phyloP scores from a whole-genome alignment of 305 asterid species.

The Euphrasia arctica region DNA sequence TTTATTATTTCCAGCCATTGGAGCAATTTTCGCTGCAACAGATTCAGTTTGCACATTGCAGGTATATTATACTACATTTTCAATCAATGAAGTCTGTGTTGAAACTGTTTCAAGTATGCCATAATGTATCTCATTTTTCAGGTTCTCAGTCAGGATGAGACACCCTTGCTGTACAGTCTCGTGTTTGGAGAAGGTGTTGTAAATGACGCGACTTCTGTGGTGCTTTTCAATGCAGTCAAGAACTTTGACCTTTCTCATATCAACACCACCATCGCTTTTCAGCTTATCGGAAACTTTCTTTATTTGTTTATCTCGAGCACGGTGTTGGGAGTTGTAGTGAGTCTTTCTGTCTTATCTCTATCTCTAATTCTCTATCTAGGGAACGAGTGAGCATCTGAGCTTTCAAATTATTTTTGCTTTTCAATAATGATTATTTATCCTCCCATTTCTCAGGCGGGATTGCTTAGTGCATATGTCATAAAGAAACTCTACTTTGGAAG shows the following conservation, averaged over 20 bases:
- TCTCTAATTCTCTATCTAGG: slow-evolving; percentile 12
- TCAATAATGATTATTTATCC: slow-evolving; percentile 17
- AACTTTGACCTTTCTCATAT: slow-evolving; percentile 76
- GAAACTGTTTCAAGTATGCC: slow-evolving; percentile 22
- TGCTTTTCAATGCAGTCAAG: slow-evolving; percentile 93
- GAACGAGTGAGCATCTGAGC: slow-evolving; percentile 10
- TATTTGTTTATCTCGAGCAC: slow-evolving; percentile 82
- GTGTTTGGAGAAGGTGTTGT: slow-evolving; percentile 99
- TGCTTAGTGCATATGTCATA: slow-evolving; percentile 85
- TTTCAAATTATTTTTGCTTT: slow-evolving; percentile 21
- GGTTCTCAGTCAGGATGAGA: slow-evolving; percentile 96
- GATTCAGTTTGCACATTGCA: slow-evolving; percentile 99
- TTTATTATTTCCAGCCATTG: slow-evolving; percentile 63
- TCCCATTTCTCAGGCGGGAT: slow-evolving; percentile 59
- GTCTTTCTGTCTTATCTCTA: slow-evolving; percentile 29
- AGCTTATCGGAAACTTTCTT: slow-evolving; percentile 69
- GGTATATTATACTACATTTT: slow-evolving; percentile 38
- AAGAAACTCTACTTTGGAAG: slow-evolving; percentile 95
- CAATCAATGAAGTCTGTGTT: slow-evolving; percentile 8
- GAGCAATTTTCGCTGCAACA: slow-evolving; percentile 97
- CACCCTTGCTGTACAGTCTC: slow-evolving; percentile 92
- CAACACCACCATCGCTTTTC: slow-evolving; percentile 45
- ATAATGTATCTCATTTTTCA: slow-evolving; percentile 35
- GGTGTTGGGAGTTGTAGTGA: slow-evolving; percentile 70
- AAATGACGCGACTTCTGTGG: slow-evolving; percentile 97